Base-by-base conservation (phyloP, 345 rosid genomes). In the Pseudoturritis turrita region DNA sequence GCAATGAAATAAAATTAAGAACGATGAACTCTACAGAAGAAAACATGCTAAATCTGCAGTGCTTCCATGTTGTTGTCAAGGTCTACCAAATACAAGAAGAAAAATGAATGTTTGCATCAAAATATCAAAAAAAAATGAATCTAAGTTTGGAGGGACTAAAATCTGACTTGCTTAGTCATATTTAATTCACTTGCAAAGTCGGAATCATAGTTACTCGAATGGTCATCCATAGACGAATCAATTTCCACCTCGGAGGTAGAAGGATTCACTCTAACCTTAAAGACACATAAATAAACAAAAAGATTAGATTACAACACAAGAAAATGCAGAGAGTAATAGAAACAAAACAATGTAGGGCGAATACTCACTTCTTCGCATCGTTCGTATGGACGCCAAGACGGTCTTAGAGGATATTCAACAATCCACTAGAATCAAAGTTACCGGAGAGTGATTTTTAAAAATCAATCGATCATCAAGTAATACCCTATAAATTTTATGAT, bases 351-450 rank as follows among this genome's bases (percentile, higher is more conserved):
- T 17, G 7, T 7, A n/a, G n/a, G n/a, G n/a, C n/a, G 21, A 29
- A 57, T 0, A 73, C 70, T 47, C 70, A 86, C 98, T 96, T 87
- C 89, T 75, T 85, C 66, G 18, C 97, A 93, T 35, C 86, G 81
- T 37, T 87, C 97, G 19, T 89, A 93, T 3, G 96, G 92, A 45
- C 96, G 90, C 98, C 98, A 93, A 52, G 80, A 67, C 2, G 97
- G 86, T 70, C 98, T 81, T 59, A 87, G 44, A 7, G 97, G 97
- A 82, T 85, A 93, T 79, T 93, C n/a, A n/a, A n/a, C n/a, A n/a
- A n/a, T n/a, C n/a, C n/a, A n/a, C n/a, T n/a, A n/a, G n/a, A n/a
- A n/a, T n/a, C n/a, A n/a, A n/a, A n/a, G n/a, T n/a, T n/a, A n/a
- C n/a, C n/a, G n/a, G n/a, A n/a, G n/a, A n/a, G n/a, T n/a, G n/a